Evolutionary conservation across 2,329 filamentous ascomycete genomes (phyloP), one percentile per base, ranked within the genome.

Genomic region (Penicillium paneum): DNA sequence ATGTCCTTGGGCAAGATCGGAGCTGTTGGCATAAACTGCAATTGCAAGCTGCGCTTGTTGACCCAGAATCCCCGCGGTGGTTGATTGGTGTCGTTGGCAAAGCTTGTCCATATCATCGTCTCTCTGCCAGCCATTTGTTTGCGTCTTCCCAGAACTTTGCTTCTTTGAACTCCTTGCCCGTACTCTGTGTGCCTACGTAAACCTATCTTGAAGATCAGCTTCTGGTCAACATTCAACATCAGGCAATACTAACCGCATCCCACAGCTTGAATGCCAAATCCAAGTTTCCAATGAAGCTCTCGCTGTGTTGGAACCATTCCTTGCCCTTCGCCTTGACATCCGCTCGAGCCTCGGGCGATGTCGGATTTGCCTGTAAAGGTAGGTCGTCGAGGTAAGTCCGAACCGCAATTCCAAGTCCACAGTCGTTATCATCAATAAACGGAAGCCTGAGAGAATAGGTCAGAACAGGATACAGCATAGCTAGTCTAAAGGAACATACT

Each of bases 251-350:
- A 74, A 85, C 82, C 54, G 84, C 83, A 75, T 85, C 84, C 84
- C 84, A 88, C 28, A 88, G 71, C 54, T 78, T 79, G 69, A 85
- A 87, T 3, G 83, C 84, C 55, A 77, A 79, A 49, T 82, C 73
- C 49, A 88, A 71, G 67, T 87, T 85, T 15, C 73, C 79, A 19
- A 76, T 72, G 59, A 86, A 81, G 67, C 85, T 79, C 21, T 79
- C 71, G 42, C 80, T 83, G 66, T 85, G 81, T 46, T 81, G 81
- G 70, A 87, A 84, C 78, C 83, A 86, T 44, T 81, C 78, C 56
- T 77, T 79, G 54, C 82, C 81, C 52, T 79, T 80, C 13, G 76
- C 72, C 61, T 79, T 79, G 19, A 80, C 78, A 32, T 79, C 74
- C 4, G 74, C 73, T 47, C 81, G 79, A 7, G 79, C 76, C 19